These are phyloP conservation scores for Tillandsia fasciculata DNA, from an alignment of 176 grass and related monocot genomes.

Conservation along the genomic window DNA sequence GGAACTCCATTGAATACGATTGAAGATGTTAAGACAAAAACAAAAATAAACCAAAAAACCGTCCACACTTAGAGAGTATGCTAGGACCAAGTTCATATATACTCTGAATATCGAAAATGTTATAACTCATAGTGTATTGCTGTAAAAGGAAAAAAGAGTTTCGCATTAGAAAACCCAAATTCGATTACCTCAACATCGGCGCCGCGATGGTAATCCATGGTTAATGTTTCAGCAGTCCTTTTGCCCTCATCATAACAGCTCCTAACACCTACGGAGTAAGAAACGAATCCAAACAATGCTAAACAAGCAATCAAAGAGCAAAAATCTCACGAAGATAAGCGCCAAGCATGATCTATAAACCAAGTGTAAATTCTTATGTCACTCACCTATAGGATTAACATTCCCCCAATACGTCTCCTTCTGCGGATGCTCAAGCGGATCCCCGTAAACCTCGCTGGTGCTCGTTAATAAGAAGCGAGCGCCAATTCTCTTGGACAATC, in stretches of 20 bases:
- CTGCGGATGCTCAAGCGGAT: conserved; percentile 92
- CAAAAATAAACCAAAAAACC: not conserved
- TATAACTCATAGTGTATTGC: not conserved
- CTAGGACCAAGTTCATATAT: not conserved
- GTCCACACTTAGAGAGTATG: not conserved
- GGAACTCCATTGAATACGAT: no score
- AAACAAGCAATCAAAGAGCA: not conserved
- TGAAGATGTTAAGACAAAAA: not conserved
- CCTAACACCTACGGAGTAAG: conserved; percentile 49
- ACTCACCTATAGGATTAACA: conserved; percentile 87
- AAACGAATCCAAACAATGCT: conserved; percentile 2
- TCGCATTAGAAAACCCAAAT: conserved; percentile 4
- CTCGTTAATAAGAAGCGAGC: conserved; percentile 87
- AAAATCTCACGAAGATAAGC: not conserved
- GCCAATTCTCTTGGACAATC: conserved; percentile 80
- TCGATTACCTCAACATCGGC: conserved; percentile 54
- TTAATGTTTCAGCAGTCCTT: conserved; percentile 78
- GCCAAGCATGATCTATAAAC: not conserved
- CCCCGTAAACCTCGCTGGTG: conserved; percentile 93
- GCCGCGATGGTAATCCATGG: conserved; percentile 72
- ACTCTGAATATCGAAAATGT: not conserved
- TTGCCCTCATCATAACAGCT: conserved; percentile 86
- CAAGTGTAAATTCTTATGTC: not conserved
- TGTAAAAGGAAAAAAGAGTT: not conserved
- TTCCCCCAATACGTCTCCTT: conserved; percentile 91